phyloP scores from a whole-genome alignment of 2,329 filamentous ascomycete species.

The Curvularia eragrostidis region DNA sequence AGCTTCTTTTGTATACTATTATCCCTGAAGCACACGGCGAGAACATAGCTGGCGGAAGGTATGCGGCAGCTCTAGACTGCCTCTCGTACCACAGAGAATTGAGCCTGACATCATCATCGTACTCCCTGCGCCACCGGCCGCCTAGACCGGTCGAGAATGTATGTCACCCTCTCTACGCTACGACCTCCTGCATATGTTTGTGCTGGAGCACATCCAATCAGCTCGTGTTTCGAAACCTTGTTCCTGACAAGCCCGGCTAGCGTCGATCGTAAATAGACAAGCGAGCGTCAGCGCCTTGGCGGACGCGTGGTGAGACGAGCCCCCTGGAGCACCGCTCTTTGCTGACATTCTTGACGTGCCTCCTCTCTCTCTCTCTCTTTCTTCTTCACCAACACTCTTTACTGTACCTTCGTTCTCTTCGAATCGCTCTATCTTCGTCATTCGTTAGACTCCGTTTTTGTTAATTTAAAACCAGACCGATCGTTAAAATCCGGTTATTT shows the following conservation, averaged over 20 bases:
- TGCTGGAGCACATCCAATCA: constrained; percentile 14
- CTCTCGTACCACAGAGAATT: background rate
- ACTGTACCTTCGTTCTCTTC: constrained; percentile 25
- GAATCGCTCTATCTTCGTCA: constrained; percentile 16
- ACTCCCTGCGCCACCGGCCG: background rate
- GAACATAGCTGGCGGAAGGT: background rate
- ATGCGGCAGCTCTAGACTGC: background rate
- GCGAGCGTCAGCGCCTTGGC: constrained; percentile 11
- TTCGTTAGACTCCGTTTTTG: constrained; percentile 25
- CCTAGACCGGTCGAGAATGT: background rate
- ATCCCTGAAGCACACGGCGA: background rate
- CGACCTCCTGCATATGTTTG: background rate
- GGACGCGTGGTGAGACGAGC: constrained; percentile 7
- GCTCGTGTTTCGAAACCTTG: constrained; percentile 17
- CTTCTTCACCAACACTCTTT: constrained; percentile 17
- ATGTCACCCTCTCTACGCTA: background rate
- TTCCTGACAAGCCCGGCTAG: constrained; percentile 30
- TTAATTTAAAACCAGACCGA: constrained; percentile 7
- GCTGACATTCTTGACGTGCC: constrained; percentile 12
- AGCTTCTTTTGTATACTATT: constrained; percentile 21
- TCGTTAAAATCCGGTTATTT: background rate
- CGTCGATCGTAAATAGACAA: constrained; percentile 14
- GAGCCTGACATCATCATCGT: background rate
- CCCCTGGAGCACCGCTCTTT: constrained; percentile 12
- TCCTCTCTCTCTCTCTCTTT: constrained; percentile 5